These are phyloP conservation scores for Aspergillus asperescens DNA, from an alignment of 495 filamentous ascomycete genomes.

Conservation along the genomic window DNA sequence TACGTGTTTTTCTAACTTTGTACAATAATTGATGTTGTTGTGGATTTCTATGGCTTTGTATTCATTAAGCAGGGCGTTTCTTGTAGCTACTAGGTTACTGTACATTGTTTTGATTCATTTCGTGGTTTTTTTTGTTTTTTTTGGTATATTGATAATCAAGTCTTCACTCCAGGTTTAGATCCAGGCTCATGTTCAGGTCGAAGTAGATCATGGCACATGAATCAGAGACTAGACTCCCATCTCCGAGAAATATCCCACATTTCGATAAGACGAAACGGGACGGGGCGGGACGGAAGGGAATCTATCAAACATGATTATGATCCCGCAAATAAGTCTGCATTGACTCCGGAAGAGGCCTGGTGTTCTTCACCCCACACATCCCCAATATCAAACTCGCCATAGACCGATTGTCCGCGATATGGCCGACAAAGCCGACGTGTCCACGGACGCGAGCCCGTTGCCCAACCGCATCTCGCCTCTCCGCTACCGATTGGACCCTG, in stretches of 20 bases:
- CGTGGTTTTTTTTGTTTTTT: neutral
- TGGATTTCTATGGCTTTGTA: too few relatives aligned
- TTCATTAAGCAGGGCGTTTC: neutral
- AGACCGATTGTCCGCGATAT: slow-evolving; percentile 15
- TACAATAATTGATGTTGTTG: too few relatives aligned
- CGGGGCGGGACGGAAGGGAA: too few relatives aligned
- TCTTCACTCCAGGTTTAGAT: too few relatives aligned
- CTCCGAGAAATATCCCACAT: too few relatives aligned
- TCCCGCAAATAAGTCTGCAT: neutral
- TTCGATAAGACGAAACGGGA: too few relatives aligned
- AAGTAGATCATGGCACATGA: too few relatives aligned
- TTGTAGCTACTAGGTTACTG: neutral
- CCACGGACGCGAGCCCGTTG: neutral
- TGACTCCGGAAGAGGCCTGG: neutral
- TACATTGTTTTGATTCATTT: neutral
- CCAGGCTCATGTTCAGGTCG: too few relatives aligned
- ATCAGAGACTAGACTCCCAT: too few relatives aligned
- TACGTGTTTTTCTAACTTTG: too few relatives aligned
- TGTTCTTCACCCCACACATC: slow-evolving; percentile 7
- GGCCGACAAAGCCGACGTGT: slow-evolving; percentile 18
- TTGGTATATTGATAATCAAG: neutral
- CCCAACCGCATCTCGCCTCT: too few relatives aligned
- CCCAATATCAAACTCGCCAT: slow-evolving; percentile 18
- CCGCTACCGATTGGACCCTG: neutral
- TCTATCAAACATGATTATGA: neutral